phyloP scores from a whole-genome alignment of 257 asterid genomes.

The Oldenlandia corymbosa region DNA sequence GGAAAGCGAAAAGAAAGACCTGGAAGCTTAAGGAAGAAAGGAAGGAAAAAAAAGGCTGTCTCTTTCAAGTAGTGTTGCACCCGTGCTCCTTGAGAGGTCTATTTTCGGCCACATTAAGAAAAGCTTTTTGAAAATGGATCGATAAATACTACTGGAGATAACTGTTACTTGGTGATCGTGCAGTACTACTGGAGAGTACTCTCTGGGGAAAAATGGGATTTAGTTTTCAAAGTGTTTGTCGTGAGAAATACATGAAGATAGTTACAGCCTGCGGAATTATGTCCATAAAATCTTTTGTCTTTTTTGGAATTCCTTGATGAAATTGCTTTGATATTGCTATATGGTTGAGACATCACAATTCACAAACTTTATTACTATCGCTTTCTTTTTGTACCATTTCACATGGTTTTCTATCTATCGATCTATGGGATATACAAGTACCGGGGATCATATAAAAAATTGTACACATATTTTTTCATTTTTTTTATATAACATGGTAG shows the following conservation, averaged over 20 bases:
- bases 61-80: constrained; percentile 18
- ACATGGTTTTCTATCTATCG: constrained; percentile 5
- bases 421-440: no score
- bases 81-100: constrained; percentile 24
- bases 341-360: background rate
- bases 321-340: no score
- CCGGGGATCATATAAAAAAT: no score
- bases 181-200: no score
- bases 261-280: background rate
- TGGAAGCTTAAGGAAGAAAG: constrained; percentile 3
- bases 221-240: background rate
- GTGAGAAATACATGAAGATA: background rate
- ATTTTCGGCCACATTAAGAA: constrained; percentile 18
- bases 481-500: no score
- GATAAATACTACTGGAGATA: background rate
- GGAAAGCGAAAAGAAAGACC: no score
- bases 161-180: background rate
- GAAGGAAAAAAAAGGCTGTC: no score
- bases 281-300: constrained; percentile 11
- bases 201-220: background rate
- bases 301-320: constrained; percentile 6
- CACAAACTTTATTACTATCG: constrained; percentile 2
- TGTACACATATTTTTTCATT: no score
- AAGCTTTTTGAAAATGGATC: background rate
- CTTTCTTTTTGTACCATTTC: constrained; percentile 1